phyloP scores from a whole-genome alignment of 2,329 filamentous ascomycete genomes.

The Chalara sp. region DNA sequence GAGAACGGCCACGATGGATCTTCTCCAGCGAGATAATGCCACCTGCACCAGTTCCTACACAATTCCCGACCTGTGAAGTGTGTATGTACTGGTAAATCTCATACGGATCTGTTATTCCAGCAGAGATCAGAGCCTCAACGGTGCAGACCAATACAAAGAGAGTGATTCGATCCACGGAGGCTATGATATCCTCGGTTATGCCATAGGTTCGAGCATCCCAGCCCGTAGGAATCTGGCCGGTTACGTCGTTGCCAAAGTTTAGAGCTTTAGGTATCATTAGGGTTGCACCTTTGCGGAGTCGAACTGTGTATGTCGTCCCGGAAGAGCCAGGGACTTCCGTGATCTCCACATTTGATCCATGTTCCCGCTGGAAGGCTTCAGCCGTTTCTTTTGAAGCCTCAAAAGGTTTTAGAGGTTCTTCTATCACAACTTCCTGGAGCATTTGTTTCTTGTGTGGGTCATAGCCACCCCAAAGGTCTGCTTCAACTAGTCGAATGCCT shows the following conservation, averaged over 20 bases:
- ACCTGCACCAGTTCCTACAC: conserved; percentile 92
- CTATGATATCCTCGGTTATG: conserved; percentile 91
- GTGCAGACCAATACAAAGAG: conserved; percentile 89
- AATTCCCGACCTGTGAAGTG: conserved; percentile 93
- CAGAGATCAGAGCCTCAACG: conserved; percentile 77
- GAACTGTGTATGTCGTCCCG: neutral
- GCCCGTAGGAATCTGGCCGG: conserved; percentile 88
- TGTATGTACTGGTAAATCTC: conserved; percentile 99
- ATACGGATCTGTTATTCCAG: conserved; percentile 94
- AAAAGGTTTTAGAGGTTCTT: conserved; percentile 92
- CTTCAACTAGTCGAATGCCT: conserved; percentile 92
- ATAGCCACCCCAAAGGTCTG: conserved; percentile 89
- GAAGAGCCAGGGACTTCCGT: conserved; percentile 38
- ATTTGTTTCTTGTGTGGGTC: conserved; percentile 96
- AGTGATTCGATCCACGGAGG: conserved; percentile 89
- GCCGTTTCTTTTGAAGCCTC: conserved; percentile 92
- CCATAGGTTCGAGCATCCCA: conserved; percentile 94
- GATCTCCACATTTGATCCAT: conserved; percentile 75
- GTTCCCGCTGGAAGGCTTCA: conserved; percentile 72
- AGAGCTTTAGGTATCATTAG: conserved; percentile 84
- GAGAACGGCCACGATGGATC: conserved; percentile 94
- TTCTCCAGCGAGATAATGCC: conserved; percentile 73
- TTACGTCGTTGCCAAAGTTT: conserved; percentile 87
- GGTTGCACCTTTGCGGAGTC: neutral
- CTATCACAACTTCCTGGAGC: conserved; percentile 89